These are phyloP conservation scores for Sporothrix mexicana DNA, from an alignment of 2,329 filamentous ascomycete genomes.

Conservation along the genomic window DNA sequence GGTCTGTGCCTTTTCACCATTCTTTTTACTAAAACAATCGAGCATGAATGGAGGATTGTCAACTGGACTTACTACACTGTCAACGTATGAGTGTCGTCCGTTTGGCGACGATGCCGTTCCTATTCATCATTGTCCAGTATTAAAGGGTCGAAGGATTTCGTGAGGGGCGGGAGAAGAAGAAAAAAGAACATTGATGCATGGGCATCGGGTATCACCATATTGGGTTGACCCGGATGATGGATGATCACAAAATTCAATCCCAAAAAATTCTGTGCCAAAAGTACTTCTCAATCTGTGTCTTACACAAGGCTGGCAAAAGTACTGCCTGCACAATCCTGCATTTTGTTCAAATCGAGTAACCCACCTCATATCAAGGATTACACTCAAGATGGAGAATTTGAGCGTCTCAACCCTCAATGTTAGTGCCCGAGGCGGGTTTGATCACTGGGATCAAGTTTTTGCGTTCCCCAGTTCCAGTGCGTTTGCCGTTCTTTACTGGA, in stretches of 20 bases:
- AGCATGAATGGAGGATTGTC: neutral
- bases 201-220: neutral
- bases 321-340: neutral
- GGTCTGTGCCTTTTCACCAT: too few relatives aligned
- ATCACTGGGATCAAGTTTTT: slow-evolving; percentile 11
- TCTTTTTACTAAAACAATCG: neutral
- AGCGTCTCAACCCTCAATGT: neutral
- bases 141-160: slow-evolving; percentile 4
- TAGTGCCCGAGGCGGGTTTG: neutral
- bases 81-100: neutral
- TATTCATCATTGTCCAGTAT: neutral
- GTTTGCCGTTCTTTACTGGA: neutral
- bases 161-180: neutral
- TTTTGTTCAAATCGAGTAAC: neutral
- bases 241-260: too few relatives aligned
- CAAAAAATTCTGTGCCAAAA: neutral
- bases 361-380: too few relatives aligned
- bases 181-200: neutral
- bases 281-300: neutral
- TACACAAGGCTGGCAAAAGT: neutral
- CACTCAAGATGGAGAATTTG: neutral
- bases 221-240: neutral
- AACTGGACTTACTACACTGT: slow-evolving; percentile 6
- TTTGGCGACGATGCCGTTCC: too few relatives aligned
- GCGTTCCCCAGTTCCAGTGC: neutral